A percentile compares a stretch with the other conserved stretches of the same genome.
These are phyloP conservation scores for Francoa sonchifolia DNA, from an alignment of 441 rosid genomes.

Conservation along the genomic window DNA sequence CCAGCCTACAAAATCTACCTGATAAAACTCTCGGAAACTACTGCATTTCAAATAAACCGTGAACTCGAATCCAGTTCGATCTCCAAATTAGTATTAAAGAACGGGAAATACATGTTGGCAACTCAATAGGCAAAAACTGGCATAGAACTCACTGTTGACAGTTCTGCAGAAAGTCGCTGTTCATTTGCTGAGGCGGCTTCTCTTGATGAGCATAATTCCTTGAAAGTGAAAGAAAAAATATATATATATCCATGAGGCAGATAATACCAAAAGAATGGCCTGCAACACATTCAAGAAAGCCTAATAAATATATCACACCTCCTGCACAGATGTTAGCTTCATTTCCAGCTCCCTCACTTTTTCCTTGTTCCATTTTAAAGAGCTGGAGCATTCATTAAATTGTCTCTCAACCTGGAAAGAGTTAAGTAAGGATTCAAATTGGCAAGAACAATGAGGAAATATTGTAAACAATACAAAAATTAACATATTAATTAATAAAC, in stretches of 20 bases:
- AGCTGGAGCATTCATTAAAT: constrained; percentile 47
- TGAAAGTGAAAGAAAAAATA: constrained; percentile 14
- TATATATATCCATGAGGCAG: constrained; percentile 10
- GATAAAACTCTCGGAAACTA: no score
- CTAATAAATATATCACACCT: constrained; percentile 28
- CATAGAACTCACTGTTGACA: constrained; percentile 54
- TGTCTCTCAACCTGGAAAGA: constrained; percentile 43
- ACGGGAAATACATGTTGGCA: neutral
- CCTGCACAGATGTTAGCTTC: constrained; percentile 42
- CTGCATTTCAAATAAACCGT: neutral
- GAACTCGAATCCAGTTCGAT: neutral
- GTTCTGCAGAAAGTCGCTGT: constrained; percentile 58
- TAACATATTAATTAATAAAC: constrained; percentile 6
- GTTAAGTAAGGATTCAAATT: no score
- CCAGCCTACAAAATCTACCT: no score
- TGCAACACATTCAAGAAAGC: neutral
- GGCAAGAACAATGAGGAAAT: neutral
- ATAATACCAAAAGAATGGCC: constrained; percentile 6
- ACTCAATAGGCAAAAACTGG: neutral
- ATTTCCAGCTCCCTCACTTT: constrained; percentile 62
- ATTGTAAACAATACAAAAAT: neutral
- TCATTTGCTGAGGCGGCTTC: constrained; percentile 62
- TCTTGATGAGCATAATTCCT: constrained; percentile 68
- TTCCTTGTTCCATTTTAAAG: constrained; percentile 67
- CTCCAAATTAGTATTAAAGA: neutral